phyloP scores from a whole-genome alignment of 2,329 filamentous ascomycete genomes.

The Didymella sp. region DNA sequence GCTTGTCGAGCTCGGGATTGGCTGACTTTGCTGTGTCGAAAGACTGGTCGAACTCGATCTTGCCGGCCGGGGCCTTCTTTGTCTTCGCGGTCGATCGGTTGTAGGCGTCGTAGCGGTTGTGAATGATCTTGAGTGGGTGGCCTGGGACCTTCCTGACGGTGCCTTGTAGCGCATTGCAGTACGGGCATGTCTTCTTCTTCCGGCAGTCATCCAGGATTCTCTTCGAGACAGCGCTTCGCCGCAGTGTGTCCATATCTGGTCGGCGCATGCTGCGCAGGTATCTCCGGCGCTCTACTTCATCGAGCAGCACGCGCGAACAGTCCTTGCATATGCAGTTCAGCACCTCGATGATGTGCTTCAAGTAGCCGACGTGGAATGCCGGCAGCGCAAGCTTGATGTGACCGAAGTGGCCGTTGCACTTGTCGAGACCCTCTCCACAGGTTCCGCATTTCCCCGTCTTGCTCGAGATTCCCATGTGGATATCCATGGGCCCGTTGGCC shows the following conservation, averaged over 20 bases:
- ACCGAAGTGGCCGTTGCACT: conserved; percentile 95
- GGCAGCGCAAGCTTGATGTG: conserved; percentile 90
- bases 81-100: conserved; percentile 87
- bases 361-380: conserved; percentile 93
- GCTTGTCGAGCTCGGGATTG: conserved; percentile 85
- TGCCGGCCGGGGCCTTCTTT: conserved; percentile 82
- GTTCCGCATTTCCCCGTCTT: conserved; percentile 82
- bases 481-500: conserved; percentile 84
- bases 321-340: conserved; percentile 95
- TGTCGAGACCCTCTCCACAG: conserved; percentile 79
- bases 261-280: conserved; percentile 82
- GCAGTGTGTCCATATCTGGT: conserved; percentile 84
- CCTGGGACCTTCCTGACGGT: conserved; percentile 86
- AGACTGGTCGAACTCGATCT: conserved; percentile 83
- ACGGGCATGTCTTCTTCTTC: conserved; percentile 82
- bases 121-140: conserved; percentile 86
- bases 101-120: conserved; percentile 89
- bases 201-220: conserved; percentile 87
- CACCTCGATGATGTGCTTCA: conserved; percentile 90
- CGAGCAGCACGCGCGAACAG: conserved; percentile 82
- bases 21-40: conserved; percentile 79
- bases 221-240: conserved; percentile 83
- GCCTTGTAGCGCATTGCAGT: conserved; percentile 84
- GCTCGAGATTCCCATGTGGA: conserved; percentile 85
- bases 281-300: conserved; percentile 76